Base-by-base conservation (phyloP, 2,329 filamentous ascomycete genomes). In the Fusarium haematococcum region DNA sequence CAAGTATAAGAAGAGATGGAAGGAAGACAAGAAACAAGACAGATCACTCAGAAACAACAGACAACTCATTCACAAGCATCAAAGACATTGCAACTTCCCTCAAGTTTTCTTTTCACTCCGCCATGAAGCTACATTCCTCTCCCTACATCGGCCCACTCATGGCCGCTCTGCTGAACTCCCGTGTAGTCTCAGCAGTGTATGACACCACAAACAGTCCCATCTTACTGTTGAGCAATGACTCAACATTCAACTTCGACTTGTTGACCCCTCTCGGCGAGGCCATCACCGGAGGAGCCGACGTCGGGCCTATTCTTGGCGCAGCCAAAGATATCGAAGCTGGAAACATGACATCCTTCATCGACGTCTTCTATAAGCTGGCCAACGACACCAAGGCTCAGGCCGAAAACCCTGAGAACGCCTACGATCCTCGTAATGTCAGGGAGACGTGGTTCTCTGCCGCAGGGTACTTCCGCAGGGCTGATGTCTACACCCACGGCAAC, bases 401-500 rank as follows among this genome's bases (percentile, higher is more conserved):
- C 4, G 20, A 41, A 27, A 70, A 73, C 13, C 73, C 76, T 0
- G 73, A 79, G 14, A 30, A 70, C 3, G 52, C 54, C 0, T 75
- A 75, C 11, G 69, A 80, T 32, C 75, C 78, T 0, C 5, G 79
- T 14, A 80, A 79, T 2, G 77, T 75, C 8, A 73, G 78, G 9
- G 71, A 73, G 0, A 67, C 73, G 8, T 79, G 69, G 71, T 86
- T 87, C 77, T 81, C 79, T 6, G 82, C 83, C 0, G 70, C 85
- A 0, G 81, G 78, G 5, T 87, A 87, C 75, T 87, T 82, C 69
- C 83, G 85, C 18, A 63, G 75, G 0, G 82, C 86, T 3, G 83
- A 84, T 68, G 85, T 86, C 70, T 87, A 81, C 68, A 78, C 85
- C 16, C 81, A 84, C 37, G 80, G 78, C 7, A 83, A 87, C 71